A percentile compares a stretch with the other conserved stretches of the same genome.
Conservation (phyloP, 2,329 filamentous ascomycete genomes). For the Penicillium sp. region DNA sequence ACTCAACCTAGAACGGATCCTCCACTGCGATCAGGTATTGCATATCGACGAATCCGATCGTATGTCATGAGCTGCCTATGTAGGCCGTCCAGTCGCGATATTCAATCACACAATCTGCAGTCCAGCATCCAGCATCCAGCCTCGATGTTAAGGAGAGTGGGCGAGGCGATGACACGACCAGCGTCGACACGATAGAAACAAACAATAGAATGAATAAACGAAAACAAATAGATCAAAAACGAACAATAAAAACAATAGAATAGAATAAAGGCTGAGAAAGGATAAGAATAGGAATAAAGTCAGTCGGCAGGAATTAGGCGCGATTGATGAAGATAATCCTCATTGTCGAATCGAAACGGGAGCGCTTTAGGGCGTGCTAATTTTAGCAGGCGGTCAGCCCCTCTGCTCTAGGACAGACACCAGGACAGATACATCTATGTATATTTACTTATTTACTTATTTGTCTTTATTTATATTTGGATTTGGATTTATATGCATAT, state of each 20-base stretch:
- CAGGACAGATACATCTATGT: background rate
- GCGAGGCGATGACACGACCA: conserved; percentile 6
- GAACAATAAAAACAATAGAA: background rate
- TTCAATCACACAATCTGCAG: no score
- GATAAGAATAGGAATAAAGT: background rate
- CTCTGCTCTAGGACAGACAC: background rate
- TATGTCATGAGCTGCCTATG: no score
- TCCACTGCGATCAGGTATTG: conserved; percentile 8
- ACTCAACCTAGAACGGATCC: background rate
- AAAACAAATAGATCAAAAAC: background rate
- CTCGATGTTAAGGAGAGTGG: background rate
- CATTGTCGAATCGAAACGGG: conserved; percentile 9
- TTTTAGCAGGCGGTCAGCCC: conserved; percentile 14
- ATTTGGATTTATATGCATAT: no score
- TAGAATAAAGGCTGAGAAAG: conserved; percentile 3
- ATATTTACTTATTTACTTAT: no score
- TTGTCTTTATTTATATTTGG: no score
- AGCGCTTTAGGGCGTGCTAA: conserved; percentile 8
- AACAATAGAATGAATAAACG: background rate
- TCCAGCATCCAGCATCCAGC: no score
- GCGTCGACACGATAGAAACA: background rate
- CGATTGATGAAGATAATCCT: background rate
- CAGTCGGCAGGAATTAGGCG: no score
- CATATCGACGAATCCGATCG: no score
- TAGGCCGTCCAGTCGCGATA: no score